Evolutionary conservation across 306 rosid species (phyloP), one percentile per base, ranked within the genome.

Genomic region (Rosa persica): DNA sequence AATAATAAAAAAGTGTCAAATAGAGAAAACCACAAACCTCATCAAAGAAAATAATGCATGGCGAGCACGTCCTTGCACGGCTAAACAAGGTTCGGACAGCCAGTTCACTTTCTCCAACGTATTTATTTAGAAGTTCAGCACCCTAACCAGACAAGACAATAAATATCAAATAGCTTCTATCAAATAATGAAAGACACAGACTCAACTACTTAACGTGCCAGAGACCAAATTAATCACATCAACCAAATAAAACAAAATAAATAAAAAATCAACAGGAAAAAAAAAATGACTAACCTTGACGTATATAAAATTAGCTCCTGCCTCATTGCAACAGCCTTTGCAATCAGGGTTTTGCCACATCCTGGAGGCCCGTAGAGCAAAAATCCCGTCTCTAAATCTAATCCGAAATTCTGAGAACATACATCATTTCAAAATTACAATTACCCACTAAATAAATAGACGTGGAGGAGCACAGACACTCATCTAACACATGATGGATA

Each of bases 351-450:
- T 84, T 93, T 91, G 51, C 96, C 98, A 77, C 98, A 91, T 34
- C 96, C 98, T 48, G 96, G 98, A 64, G 98, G 98, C 49, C 97
- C 97, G 79, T 88, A 93, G 17, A 93, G 92, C 80, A 93, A 88
- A 85, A 93, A 88, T 23, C 95, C 98, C 0, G 92, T 84, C 85
- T 88, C 97, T 38, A 80, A 49, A 73, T 19, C 19, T 60, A 70
- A 74, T 72, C 25, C 74, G 81, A 75, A 46, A 81, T 6, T 65
- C 25, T 44, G 23, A 39, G 34, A 58, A 22, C 34, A 23, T 22
- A 7, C 0, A 20, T 23, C 65, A 44, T 66, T 48, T 39, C 5
- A 15, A 69, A 73, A 90, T 83, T 44, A 3, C 43, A 39, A 39
- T 39, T 39, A 39, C 43, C 5, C 43, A 39, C 43, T 39, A 39